Evolutionary conservation across 179 eudicot genomes (phyloP).

Genomic region (Monotropa hypopitys): DNA sequence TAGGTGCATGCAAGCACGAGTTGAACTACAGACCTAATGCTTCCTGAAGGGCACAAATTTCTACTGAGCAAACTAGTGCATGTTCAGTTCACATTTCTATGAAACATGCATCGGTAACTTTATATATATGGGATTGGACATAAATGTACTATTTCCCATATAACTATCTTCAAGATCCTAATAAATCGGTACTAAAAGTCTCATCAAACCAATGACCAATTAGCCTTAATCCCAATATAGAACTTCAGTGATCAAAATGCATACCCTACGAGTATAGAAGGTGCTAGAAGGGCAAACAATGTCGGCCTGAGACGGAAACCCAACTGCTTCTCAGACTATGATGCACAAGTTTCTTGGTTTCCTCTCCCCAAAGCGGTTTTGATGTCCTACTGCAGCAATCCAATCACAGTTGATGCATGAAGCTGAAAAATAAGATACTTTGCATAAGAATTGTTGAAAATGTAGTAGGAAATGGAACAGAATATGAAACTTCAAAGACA

Average conservation of each 20-base stretch:
- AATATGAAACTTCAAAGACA: too few relatives aligned
- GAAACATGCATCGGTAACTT: neutral
- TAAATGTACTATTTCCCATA: too few relatives aligned
- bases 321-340: constrained; percentile 62
- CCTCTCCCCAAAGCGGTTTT: constrained; percentile 59
- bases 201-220: neutral
- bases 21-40: neutral
- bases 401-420: constrained; percentile 74
- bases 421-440: constrained; percentile 46
- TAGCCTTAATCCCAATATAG: neutral
- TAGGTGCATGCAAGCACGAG: neutral
- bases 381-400: constrained; percentile 78
- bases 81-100: neutral
- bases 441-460: constrained; percentile 5
- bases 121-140: neutral
- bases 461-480: too few relatives aligned
- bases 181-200: neutral
- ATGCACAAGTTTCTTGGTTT: constrained; percentile 38
- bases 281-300: constrained; percentile 54
- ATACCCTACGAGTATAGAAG: constrained; percentile 94
- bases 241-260: constrained; percentile 7
- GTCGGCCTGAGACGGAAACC: constrained; percentile 51
- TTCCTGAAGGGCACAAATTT: neutral
- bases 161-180: neutral
- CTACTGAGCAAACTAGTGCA: neutral